Percentiles rank a stretch among this genome's conserved stretches.
Conservation (phyloP, 768 basidiomycete species). For the Thelephora aurantiotincta region DNA sequence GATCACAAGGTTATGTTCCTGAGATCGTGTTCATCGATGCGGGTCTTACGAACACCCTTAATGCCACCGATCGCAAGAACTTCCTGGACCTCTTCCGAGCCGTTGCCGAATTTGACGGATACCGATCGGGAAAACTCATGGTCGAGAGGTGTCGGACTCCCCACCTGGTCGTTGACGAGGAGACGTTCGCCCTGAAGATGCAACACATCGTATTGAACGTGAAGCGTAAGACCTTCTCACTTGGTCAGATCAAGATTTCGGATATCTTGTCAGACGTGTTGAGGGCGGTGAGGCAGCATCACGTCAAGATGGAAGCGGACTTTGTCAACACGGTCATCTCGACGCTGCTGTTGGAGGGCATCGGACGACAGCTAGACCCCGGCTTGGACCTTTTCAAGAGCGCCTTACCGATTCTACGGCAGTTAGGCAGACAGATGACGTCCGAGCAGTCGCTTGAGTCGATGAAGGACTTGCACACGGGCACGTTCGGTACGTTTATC, state of each 20-base stretch:
- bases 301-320: conserved; percentile 97
- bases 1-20: conserved; percentile 68
- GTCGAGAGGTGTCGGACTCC: conserved; percentile 87
- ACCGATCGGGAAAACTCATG: conserved; percentile 91
- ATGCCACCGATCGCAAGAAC: conserved; percentile 71
- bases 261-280: conserved; percentile 88
- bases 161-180: conserved; percentile 77
- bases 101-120: conserved; percentile 94
- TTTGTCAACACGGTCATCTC: conserved; percentile 98
- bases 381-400: conserved; percentile 89
- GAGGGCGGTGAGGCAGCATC: conserved; percentile 73
- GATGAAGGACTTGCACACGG: conserved; percentile 45
- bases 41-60: conserved; percentile 82
- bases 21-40: conserved; percentile 96
- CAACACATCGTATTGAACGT: conserved; percentile 89
- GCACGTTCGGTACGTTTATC: conserved; percentile 71
- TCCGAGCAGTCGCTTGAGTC: conserved; percentile 33
- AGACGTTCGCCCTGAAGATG: conserved; percentile 96
- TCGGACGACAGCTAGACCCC: conserved; percentile 89
- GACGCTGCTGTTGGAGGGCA: conserved; percentile 87
- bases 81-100: conserved; percentile 96
- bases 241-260: conserved; percentile 93
- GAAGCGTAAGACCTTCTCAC: conserved; percentile 92
- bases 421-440: conserved; percentile 87
- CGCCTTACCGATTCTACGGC: conserved; percentile 84